These are phyloP conservation scores for Entamoeba nuttalli DNA, from an alignment of 208 protist species.

Conservation along the genomic window DNA sequence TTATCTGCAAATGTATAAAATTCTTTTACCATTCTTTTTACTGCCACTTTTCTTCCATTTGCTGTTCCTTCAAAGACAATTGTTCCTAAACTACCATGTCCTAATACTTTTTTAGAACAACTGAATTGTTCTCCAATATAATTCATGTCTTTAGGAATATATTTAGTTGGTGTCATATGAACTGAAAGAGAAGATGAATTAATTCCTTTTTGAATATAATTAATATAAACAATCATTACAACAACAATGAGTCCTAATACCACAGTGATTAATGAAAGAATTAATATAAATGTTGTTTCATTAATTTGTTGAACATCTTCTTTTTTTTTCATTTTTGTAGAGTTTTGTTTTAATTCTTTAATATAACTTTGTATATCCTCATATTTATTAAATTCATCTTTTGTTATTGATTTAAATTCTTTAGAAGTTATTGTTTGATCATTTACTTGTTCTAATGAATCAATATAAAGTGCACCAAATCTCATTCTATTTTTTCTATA, in stretches of 20 bases:
- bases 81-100: background rate
- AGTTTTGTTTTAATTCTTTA: too few species aligned
- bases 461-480: too few species aligned
- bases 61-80: background rate
- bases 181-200: background rate
- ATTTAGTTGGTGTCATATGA: background rate
- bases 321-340: background rate
- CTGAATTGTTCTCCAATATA: background rate
- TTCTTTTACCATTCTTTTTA: slow-evolving; percentile 1
- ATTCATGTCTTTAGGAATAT: background rate
- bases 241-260: background rate
- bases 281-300: background rate
- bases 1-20: background rate
- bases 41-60: background rate
- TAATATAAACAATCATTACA: background rate
- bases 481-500: too few species aligned
- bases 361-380: too few species aligned
- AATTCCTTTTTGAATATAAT: background rate
- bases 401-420: too few species aligned
- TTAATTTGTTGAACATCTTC: background rate
- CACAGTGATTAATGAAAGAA: background rate
- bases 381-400: too few species aligned
- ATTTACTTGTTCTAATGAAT: too few species aligned
- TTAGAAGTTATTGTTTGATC: too few species aligned
- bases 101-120: background rate